A percentile compares a stretch with the other conserved stretches of the same genome.
Conservation (phyloP, 768 basidiomycete genomes). For the Bullera alba region DNA sequence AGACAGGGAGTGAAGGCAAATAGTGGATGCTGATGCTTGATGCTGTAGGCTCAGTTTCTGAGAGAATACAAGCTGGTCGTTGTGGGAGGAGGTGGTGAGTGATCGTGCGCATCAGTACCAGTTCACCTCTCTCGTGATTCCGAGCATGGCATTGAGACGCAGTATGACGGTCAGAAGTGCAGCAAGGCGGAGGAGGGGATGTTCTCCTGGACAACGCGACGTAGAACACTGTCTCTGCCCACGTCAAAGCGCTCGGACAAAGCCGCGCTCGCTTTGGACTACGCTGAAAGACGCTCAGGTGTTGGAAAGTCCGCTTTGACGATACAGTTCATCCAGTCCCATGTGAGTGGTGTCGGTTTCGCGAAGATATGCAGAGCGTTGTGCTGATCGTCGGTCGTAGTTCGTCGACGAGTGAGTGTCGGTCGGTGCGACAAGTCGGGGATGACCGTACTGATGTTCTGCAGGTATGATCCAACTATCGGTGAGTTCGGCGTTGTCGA, state of each 20-base stretch:
- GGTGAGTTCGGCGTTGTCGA: conserved; percentile 49
- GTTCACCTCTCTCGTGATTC: not conserved
- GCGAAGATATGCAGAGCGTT: not conserved
- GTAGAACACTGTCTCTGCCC: too few species aligned
- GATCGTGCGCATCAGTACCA: not conserved
- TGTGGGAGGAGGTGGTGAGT: conserved; percentile 86
- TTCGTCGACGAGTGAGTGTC: conserved; percentile 44
- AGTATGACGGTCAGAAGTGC: too few species aligned
- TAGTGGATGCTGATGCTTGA: not conserved
- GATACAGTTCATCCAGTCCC: conserved; percentile 87
- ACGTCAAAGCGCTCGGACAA: too few species aligned
- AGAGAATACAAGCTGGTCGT: conserved; percentile 98
- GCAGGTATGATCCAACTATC: conserved; percentile 72
- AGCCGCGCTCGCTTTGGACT: too few species aligned
- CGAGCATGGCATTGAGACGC: too few species aligned
- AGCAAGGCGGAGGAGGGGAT: too few species aligned
- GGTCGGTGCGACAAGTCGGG: not conserved
- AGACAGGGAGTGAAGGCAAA: not conserved
- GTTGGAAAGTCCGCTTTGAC: conserved; percentile 87
- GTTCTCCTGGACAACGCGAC: too few species aligned
- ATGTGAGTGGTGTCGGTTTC: conserved; percentile 21
- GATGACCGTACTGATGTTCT: conserved; percentile 3
- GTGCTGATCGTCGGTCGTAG: conserved; percentile 20
- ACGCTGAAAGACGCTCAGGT: conserved; percentile 45
- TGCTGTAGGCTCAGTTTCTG: conserved; percentile 52